Evolutionary conservation across 306 rosid species (phyloP).

Genomic region (Crataegus laevigata): DNA sequence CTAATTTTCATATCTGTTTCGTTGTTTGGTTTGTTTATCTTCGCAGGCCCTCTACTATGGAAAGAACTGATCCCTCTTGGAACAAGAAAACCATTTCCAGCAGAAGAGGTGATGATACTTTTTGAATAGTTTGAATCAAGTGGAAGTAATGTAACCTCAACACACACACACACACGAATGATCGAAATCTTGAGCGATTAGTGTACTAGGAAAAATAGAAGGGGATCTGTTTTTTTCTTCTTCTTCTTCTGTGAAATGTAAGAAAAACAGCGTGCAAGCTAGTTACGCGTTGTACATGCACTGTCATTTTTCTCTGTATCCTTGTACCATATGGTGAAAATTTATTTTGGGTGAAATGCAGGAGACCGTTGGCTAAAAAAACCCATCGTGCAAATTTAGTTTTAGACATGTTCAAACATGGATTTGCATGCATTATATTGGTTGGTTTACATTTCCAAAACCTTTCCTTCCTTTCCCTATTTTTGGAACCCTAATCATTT

Average conservation of each 20-base stretch:
- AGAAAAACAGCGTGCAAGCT: background rate
- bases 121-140: background rate
- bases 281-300: background rate
- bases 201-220: background rate
- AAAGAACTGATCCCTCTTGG: slow-evolving; percentile 38
- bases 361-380: background rate
- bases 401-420: background rate
- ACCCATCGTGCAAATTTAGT: background rate
- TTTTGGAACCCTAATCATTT: background rate
- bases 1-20: background rate
- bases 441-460: background rate
- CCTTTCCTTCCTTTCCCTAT: background rate
- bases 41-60: slow-evolving; percentile 41
- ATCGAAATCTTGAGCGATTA: background rate
- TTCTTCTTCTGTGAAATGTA: background rate
- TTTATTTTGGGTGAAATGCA: background rate
- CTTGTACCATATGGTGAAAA: background rate
- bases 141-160: background rate
- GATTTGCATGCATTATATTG: background rate
- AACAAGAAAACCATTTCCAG: slow-evolving; percentile 38
- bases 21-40: background rate
- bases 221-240: background rate
- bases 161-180: background rate
- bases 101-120: slow-evolving; percentile 16
- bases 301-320: background rate